These are phyloP conservation scores for Calonectria hawksworthii DNA, from an alignment of 2,329 filamentous ascomycete species.

Conservation along the genomic window DNA sequence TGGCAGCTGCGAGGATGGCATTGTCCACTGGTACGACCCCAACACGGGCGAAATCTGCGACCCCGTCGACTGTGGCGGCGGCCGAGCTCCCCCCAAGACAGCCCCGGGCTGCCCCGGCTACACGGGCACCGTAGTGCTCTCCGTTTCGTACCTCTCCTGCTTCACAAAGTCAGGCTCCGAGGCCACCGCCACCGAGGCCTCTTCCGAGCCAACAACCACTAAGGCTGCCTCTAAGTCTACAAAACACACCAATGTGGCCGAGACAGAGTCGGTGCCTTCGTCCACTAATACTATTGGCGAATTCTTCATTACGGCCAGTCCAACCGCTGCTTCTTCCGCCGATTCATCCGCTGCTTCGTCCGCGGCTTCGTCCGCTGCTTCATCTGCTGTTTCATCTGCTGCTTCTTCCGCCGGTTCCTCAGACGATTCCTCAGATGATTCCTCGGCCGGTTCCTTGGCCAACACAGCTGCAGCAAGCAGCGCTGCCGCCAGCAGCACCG, in stretches of 20 bases:
- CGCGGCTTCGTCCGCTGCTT: too few species aligned
- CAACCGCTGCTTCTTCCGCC: too few species aligned
- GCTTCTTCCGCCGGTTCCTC: too few species aligned
- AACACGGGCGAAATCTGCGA: constrained; percentile 66
- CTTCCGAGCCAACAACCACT: constrained; percentile 1
- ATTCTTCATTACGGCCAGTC: too few species aligned
- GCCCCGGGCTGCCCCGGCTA: constrained; percentile 63
- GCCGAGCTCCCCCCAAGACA: constrained; percentile 64
- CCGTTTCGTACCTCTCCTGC: constrained; percentile 35
- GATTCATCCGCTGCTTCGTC: too few species aligned
- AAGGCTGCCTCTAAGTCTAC: background rate
- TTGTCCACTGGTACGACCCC: constrained; percentile 59
- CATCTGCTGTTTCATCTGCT: too few species aligned
- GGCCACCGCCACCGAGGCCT: background rate
- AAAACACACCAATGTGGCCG: background rate
- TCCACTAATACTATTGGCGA: too few species aligned
- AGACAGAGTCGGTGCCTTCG: background rate
- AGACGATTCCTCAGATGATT: too few species aligned
- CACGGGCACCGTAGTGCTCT: constrained; percentile 50
- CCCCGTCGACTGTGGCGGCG: constrained; percentile 67
- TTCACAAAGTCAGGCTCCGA: constrained; percentile 29
- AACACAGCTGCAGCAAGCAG: background rate
- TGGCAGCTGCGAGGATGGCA: constrained; percentile 38
- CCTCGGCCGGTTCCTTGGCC: background rate
- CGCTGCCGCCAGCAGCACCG: background rate